Evolutionary conservation across 169 alveolate genomes (phyloP).

Genomic region (Miamiensis avidus): DNA sequence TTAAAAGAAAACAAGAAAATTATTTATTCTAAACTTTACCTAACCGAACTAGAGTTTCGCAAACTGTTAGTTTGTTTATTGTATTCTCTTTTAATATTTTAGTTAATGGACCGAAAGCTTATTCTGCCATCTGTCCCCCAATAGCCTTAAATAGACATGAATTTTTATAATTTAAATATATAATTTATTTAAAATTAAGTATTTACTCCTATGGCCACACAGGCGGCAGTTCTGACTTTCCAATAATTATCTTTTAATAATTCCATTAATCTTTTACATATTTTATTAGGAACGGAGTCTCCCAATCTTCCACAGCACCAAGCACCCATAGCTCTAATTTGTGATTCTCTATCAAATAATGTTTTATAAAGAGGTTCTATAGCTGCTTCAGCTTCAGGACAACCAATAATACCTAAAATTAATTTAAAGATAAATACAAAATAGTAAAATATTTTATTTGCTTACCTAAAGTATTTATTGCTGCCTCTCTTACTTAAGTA

Average conservation of each 20-base stretch:
- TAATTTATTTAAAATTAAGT: too few relatives aligned
- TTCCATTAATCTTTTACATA: constrained; percentile 40
- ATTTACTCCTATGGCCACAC: constrained; percentile 57
- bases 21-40: too few relatives aligned
- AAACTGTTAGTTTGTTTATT: constrained; percentile 69
- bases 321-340: constrained; percentile 69
- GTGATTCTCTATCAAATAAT: constrained; percentile 39
- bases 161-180: too few relatives aligned
- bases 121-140: neutral
- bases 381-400: constrained; percentile 64
- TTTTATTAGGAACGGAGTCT: constrained; percentile 50
- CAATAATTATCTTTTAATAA: constrained; percentile 70
- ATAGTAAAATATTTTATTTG: too few relatives aligned
- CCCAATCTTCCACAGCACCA: constrained; percentile 76
- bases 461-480: neutral
- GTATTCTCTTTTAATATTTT: constrained; percentile 67
- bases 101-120: neutral
- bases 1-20: too few relatives aligned
- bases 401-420: constrained; percentile 63
- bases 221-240: constrained; percentile 80
- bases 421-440: too few relatives aligned
- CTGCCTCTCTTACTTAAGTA: constrained; percentile 8
- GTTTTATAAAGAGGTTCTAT: constrained; percentile 62
- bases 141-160: neutral
- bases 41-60: constrained; percentile 67